Evolutionary conservation across 129 eudicot species (phyloP).

Genomic region (Saposhnikovia divaricata): DNA sequence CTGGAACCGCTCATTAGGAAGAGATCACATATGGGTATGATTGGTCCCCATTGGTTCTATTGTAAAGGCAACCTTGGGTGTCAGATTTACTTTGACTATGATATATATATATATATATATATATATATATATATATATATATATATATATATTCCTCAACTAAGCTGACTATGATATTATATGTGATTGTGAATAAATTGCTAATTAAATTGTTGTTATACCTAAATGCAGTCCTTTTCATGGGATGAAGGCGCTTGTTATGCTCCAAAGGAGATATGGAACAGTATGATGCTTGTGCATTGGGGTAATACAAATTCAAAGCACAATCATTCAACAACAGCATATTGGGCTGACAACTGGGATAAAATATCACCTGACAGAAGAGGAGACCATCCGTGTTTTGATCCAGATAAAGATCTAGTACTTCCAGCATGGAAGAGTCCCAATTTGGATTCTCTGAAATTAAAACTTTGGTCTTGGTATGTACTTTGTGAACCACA

Average conservation of each 20-base stretch:
- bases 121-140: too few species aligned
- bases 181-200: neutral
- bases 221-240: constrained; percentile 74
- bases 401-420: constrained; percentile 94
- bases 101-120: too few species aligned
- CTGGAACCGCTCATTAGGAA: constrained; percentile 90
- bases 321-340: constrained; percentile 89
- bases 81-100: neutral
- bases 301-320: constrained; percentile 97
- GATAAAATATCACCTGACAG: constrained; percentile 46
- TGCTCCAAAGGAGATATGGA: constrained; percentile 99
- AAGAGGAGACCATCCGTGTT: constrained; percentile 93
- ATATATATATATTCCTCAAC: too few species aligned
- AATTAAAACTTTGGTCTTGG: constrained; percentile 75
- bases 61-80: neutral
- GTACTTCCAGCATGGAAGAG: constrained; percentile 97
- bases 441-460: constrained; percentile 55
- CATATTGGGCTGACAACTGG: constrained; percentile 98
- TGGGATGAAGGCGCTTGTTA: constrained; percentile 99
- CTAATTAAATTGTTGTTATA: constrained; percentile 14
- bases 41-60: neutral
- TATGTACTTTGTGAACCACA: constrained; percentile 14
- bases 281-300: constrained; percentile 96
- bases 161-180: neutral
- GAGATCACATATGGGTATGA: constrained; percentile 94